Evolutionary conservation across 139 green algal species (phyloP).

Genomic region (Chlamydomonas sp.): DNA sequence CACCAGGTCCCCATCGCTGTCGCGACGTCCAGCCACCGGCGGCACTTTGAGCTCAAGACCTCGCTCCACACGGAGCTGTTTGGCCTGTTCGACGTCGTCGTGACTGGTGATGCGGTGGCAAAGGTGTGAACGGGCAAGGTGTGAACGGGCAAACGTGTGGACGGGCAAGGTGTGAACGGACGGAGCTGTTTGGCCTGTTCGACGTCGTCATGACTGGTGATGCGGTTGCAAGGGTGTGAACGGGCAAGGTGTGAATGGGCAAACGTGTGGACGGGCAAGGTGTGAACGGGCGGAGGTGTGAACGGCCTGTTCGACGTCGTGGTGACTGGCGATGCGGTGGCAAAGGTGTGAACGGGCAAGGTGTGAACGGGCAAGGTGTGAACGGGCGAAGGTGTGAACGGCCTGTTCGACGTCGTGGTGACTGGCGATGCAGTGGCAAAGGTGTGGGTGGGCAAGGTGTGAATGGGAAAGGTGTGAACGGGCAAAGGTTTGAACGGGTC

Average conservation of each 20-base stretch:
- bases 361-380: no score
- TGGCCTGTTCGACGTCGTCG: conserved; percentile 48
- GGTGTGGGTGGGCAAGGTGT: neutral
- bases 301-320: conserved; percentile 51
- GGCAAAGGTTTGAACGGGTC: no score
- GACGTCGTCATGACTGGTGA: conserved; percentile 56
- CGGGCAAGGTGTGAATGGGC: no score
- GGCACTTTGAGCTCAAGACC: conserved; percentile 76
- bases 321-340: conserved; percentile 54
- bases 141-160: no score
- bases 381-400: no score
- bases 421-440: conserved; percentile 48
- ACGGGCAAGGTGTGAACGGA: no score
- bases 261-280: no score
- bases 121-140: neutral
- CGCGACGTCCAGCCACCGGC: no score
- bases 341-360: neutral
- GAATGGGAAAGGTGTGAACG: no score
- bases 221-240: conserved; percentile 22
- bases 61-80: conserved; percentile 59
- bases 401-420: conserved; percentile 54
- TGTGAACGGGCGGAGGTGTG: conserved; percentile 63
- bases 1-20: no score
- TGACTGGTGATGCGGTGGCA: conserved; percentile 54
- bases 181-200: conserved; percentile 61